phyloP scores from a whole-genome alignment of 2,329 filamentous ascomycete genomes.

The Aspergillus latus region DNA sequence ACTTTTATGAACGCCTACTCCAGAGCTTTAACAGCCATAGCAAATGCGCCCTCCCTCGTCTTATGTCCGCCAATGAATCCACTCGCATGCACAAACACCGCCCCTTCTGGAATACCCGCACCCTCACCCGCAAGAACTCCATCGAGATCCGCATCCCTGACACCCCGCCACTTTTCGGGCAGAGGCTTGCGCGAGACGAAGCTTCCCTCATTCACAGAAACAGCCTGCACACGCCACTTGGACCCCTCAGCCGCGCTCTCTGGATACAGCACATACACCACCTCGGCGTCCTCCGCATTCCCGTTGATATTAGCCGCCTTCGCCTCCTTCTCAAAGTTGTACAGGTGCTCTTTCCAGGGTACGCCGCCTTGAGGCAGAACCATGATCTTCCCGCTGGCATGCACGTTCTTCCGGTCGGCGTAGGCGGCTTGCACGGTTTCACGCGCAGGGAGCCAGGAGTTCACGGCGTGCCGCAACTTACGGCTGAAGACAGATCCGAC shows the following conservation, averaged over 20 bases:
- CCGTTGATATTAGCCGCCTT: conserved; percentile 39
- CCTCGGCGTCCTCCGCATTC: conserved; percentile 49
- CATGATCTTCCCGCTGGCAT: conserved; percentile 74
- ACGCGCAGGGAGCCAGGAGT: conserved; percentile 84
- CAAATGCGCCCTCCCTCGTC: conserved; percentile 81
- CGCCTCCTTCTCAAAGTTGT: conserved; percentile 71
- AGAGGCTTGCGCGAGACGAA: conserved; percentile 91
- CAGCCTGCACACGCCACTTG: conserved; percentile 93
- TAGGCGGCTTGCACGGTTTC: conserved; percentile 76
- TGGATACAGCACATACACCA: conserved; percentile 87
- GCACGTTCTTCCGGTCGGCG: conserved; percentile 63
- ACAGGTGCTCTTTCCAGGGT: conserved; percentile 96
- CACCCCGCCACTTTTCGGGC: conserved; percentile 87
- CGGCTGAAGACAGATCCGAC: conserved; percentile 87
- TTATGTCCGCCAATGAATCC: conserved; percentile 97
- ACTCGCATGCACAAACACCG: conserved; percentile 89
- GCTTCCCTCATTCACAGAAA: conserved; percentile 79
- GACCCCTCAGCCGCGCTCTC: conserved; percentile 72
- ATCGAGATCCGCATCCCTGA: conserved; percentile 82
- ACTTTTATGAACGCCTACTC: neutral
- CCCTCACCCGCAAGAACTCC: conserved; percentile 47
- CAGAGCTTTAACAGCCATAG: conserved; percentile 62
- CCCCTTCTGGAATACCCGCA: conserved; percentile 51
- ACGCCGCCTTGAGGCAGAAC: conserved; percentile 74
- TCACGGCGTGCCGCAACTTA: conserved; percentile 72